Evolutionary conservation across 2,329 filamentous ascomycete genomes (phyloP).

Genomic region (Verticillium albo-atrum): DNA sequence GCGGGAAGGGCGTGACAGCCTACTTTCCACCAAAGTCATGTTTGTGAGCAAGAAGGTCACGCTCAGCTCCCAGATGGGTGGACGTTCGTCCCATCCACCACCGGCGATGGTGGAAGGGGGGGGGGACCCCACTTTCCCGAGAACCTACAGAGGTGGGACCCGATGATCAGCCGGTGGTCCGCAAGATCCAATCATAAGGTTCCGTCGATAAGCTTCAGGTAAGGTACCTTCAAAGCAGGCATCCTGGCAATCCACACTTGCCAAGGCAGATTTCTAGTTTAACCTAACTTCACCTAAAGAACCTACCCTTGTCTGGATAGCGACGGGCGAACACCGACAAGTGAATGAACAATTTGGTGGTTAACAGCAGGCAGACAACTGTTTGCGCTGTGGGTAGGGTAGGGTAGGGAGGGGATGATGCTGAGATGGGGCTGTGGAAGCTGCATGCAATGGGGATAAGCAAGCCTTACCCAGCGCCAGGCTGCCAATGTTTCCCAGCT

Average conservation of each 20-base stretch:
- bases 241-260: background rate
- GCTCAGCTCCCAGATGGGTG: background rate
- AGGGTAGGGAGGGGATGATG: too few relatives aligned
- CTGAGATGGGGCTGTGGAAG: too few relatives aligned
- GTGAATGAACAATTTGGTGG: too few relatives aligned
- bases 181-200: background rate
- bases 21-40: background rate
- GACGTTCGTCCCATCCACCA: background rate
- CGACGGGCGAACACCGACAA: background rate
- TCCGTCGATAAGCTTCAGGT: background rate
- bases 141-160: background rate
- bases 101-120: background rate
- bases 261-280: background rate
- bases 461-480: background rate
- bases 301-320: too few relatives aligned
- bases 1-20: background rate
- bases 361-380: too few relatives aligned
- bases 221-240: background rate
- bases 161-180: background rate
- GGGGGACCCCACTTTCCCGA: background rate
- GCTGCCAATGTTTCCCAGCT: background rate
- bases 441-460: too few relatives aligned
- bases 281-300: background rate
- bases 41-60: background rate
- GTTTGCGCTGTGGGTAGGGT: too few relatives aligned